phyloP scores from a whole-genome alignment of 2,329 filamentous ascomycete species.

The Epichloe scottii region DNA sequence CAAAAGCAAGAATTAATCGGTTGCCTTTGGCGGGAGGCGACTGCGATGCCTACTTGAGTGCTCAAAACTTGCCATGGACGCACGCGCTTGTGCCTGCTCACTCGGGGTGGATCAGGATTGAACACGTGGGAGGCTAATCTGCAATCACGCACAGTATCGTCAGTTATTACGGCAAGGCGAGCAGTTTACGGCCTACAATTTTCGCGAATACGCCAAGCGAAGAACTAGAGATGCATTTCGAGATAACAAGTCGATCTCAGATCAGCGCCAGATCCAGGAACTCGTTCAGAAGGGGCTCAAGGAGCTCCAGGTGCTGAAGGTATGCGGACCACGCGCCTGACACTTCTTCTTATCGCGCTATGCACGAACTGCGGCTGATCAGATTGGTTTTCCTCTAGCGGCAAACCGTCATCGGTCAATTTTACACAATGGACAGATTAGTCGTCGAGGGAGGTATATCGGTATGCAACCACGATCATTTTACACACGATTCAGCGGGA shows the following conservation, averaged over 20 bases:
- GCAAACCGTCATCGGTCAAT: conserved; percentile 89
- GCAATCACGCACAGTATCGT: conserved; percentile 55
- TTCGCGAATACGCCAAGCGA: conserved; percentile 89
- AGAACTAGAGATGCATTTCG: conserved; percentile 84
- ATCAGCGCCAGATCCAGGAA: conserved; percentile 70
- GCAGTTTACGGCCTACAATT: conserved; percentile 92
- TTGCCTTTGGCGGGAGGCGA: neutral
- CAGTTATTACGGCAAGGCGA: conserved; percentile 75
- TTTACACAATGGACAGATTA: conserved; percentile 82
- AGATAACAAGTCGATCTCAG: conserved; percentile 61
- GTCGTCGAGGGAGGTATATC: conserved; percentile 83
- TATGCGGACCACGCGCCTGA: conserved; percentile 24
- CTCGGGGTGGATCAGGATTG: neutral
- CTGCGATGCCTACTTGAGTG: neutral
- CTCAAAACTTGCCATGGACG: neutral
- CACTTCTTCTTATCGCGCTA: neutral
- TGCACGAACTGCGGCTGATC: conserved; percentile 8
- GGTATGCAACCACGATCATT: conserved; percentile 29
- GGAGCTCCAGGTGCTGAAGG: conserved; percentile 84
- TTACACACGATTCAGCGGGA: neutral
- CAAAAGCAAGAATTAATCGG: neutral
- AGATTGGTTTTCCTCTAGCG: conserved; percentile 41
- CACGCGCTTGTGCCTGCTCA: neutral
- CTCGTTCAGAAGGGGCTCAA: conserved; percentile 78
- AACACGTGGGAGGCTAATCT: neutral